phyloP scores from a whole-genome alignment of 2,329 filamentous ascomycete genomes.

The Phyllosticta citribraziliensis region DNA sequence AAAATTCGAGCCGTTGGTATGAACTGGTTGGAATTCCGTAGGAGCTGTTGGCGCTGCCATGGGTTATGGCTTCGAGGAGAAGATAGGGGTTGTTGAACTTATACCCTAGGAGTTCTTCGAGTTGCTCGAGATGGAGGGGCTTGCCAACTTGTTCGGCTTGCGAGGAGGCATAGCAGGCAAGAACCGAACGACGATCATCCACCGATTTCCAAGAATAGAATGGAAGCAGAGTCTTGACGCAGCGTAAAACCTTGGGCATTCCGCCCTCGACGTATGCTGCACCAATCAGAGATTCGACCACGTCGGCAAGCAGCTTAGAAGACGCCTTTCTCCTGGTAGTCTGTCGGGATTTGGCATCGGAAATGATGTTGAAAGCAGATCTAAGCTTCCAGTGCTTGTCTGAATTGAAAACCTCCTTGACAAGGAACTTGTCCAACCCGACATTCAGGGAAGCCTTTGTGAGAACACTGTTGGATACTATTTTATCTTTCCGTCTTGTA shows the following conservation, averaged over 20 bases:
- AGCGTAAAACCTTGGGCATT: constrained; percentile 50
- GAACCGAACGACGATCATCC: constrained; percentile 18
- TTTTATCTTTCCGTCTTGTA: constrained; percentile 53
- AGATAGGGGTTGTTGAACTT: constrained; percentile 57
- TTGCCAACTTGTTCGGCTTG: background rate
- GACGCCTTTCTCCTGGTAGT: constrained; percentile 28
- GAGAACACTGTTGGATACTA: constrained; percentile 69
- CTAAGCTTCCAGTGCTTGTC: constrained; percentile 53
- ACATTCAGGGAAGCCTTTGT: constrained; percentile 51
- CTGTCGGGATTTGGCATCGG: background rate
- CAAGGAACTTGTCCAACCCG: constrained; percentile 63
- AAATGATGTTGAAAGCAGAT: background rate
- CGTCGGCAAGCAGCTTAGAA: constrained; percentile 75
- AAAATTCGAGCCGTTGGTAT: constrained; percentile 73
- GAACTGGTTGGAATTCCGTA: constrained; percentile 37
- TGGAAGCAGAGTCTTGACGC: constrained; percentile 55
- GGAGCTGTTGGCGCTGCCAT: constrained; percentile 50
- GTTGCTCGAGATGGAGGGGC: constrained; percentile 19
- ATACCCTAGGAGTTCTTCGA: constrained; percentile 63
- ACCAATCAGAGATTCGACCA: constrained; percentile 77
- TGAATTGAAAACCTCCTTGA: constrained; percentile 57
- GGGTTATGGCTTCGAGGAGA: constrained; percentile 71
- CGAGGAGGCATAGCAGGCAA: constrained; percentile 16
- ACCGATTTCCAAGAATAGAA: constrained; percentile 37
- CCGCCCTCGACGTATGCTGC: constrained; percentile 63